phyloP scores from a whole-genome alignment of 345 rosid species.

The Eucalyptus polyanthemos region DNA sequence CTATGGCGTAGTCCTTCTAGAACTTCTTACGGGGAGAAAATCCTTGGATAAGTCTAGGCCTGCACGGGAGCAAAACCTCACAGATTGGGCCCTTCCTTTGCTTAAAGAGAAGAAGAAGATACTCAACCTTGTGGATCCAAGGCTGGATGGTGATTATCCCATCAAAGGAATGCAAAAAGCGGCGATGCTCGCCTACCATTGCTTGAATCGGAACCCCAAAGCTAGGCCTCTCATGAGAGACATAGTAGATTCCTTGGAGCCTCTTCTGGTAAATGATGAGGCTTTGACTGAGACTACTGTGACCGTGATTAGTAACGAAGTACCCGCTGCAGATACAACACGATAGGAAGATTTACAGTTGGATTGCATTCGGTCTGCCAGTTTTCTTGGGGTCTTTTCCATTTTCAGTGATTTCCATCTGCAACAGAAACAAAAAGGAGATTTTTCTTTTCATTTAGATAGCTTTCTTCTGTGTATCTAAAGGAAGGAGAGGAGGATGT shows the following conservation, averaged over 20 bases:
- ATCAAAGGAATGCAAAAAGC: slow-evolving; percentile 73
- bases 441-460: neutral
- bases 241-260: slow-evolving; percentile 90
- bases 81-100: slow-evolving; percentile 88
- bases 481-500: neutral
- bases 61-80: slow-evolving; percentile 72
- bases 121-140: slow-evolving; percentile 60
- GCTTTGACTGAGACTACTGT: slow-evolving; percentile 16
- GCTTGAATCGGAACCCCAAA: slow-evolving; percentile 85
- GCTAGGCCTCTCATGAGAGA: slow-evolving; percentile 99
- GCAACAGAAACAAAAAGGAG: neutral
- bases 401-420: neutral
- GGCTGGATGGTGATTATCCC: slow-evolving; percentile 67
- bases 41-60: slow-evolving; percentile 84
- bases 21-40: slow-evolving; percentile 76
- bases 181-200: slow-evolving; percentile 94
- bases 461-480: neutral
- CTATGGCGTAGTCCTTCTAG: slow-evolving; percentile 71
- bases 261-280: slow-evolving; percentile 50
- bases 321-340: slow-evolving; percentile 18
- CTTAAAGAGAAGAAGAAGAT: slow-evolving; percentile 88
- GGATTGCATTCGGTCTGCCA: neutral
- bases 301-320: slow-evolving; percentile 31
- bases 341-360: slow-evolving; percentile 9
- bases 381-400: neutral